Evolutionary conservation across 208 protist species (phyloP), one percentile per base, ranked within the genome.

Genomic region (Trichomonas tenax): DNA sequence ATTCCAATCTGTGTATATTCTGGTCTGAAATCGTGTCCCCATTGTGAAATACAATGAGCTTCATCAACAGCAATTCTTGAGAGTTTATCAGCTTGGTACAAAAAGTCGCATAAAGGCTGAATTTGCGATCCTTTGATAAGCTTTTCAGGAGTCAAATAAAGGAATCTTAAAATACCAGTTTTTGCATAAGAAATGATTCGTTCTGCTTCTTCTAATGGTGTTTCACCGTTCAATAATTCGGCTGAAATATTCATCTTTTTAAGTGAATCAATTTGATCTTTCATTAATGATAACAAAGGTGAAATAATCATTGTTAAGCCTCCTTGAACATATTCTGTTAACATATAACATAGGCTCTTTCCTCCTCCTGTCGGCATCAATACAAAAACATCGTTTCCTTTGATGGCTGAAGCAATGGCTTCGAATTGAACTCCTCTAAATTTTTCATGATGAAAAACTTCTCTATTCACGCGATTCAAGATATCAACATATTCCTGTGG

Each of bases 1-100:
- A 41, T 89, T 45, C 31, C 34, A 26, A 98, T 96, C 51, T 84
- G 1, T 26, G 63, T 34, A 89, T 98, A 98, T 81, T 96, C 96
- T 38, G 82, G 90, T 45, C 97, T 90, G 86, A 98, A 98, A 49
- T 98, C 97, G 48, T 97, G 97, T 15, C 97, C 97, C 97, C 97
- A 98, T 36, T 97, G 23, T 10, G 86, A 96, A 36, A 98, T 96
- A 89, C 97, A 98, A 96, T 98, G 97, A 21, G 97, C 97, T 96
- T 98, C 97, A 97, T 98, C 97, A 41, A 98, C 81, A 11, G 96
- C 97, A 51, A 98, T 93, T 36, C 40, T 14, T 38, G 44, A 38
- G 1, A 95, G n/a, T 48, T 58, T n/a, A 17, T 95, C 44, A 46
- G 48, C 2, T 11, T 51, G 10, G 36, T 95, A 58, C 10, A 95